Evolutionary conservation across 495 filamentous ascomycete species (phyloP).

Genomic region (Penicillium bialowiezense): DNA sequence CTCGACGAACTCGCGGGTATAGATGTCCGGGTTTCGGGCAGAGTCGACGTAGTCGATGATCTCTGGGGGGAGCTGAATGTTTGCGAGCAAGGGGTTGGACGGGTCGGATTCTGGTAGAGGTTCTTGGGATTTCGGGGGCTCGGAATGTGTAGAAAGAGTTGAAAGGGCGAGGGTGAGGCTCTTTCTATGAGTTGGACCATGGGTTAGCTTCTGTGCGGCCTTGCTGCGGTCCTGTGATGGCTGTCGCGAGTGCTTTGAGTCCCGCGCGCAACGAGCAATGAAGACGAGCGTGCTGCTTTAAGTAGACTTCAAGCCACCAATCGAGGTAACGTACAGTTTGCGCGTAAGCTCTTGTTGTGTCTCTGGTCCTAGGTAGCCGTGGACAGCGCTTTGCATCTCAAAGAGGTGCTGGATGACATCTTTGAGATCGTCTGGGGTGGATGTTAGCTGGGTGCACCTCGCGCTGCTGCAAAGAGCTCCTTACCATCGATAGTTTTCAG

Average conservation of each 20-base stretch:
- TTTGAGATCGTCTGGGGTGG: conserved; percentile 40
- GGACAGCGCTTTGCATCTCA: conserved; percentile 71
- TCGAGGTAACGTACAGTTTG: conserved; percentile 53
- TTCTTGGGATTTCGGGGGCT: conserved; percentile 20
- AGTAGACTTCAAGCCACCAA: conserved; percentile 10
- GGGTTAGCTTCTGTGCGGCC: conserved; percentile 10
- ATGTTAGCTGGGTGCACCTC: conserved; percentile 5
- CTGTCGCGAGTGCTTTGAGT: neutral
- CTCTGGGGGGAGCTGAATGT: conserved; percentile 72
- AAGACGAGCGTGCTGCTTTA: no score
- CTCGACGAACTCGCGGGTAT: conserved; percentile 97
- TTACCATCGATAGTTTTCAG: conserved; percentile 51
- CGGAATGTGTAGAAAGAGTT: conserved; percentile 41
- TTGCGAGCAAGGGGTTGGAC: conserved; percentile 44
- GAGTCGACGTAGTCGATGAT: conserved; percentile 91
- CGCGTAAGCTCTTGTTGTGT: conserved; percentile 58
- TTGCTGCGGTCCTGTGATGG: no score
- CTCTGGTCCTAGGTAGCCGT: conserved; percentile 64
- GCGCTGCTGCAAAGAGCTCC: neutral
- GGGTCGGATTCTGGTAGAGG: conserved; percentile 39
- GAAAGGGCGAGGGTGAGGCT: conserved; percentile 41
- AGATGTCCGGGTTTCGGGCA: conserved; percentile 95
- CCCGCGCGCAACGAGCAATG: conserved; percentile 2
- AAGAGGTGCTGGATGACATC: conserved; percentile 81
- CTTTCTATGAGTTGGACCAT: conserved; percentile 27